Evolutionary conservation across 768 basidiomycete genomes (phyloP), one percentile per base, ranked within the genome.

Genomic region (Royoungia palumana): DNA sequence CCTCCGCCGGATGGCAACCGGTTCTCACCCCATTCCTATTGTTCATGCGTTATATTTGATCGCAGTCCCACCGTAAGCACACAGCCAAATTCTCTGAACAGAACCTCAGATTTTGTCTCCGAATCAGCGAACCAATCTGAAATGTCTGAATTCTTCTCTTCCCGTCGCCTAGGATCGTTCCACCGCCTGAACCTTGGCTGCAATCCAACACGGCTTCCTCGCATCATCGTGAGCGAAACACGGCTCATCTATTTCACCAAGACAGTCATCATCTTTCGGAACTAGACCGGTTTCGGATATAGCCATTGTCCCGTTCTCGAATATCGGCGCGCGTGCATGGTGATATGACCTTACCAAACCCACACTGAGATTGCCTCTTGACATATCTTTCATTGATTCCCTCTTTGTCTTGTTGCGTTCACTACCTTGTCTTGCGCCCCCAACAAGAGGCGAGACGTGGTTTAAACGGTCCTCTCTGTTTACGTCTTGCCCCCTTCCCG

Each of bases 211-310:
- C 44, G 41, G 44, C 47, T 41, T 46, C 21, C 48, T 50, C 8
- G 21, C 37, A 19, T 39, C 39, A 35, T 51, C 28, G 46, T 50
- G 64, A 58, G 49, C 54, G 44, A 45, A 43, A 54, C 43, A 39
- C 48, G 49, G 44, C 32, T 49, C 41, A 63, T 63, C 58, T 46
- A 52, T 60, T 41, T 41, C 47, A 55, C 46, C 43, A 47, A 36
- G 40, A 37, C 41, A 43, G 30, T 38, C 50, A 44, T 49, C 37
- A 47, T n/a, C 44, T 47, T 50, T 56, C 63, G 65, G 64, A 61
- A 53, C 66, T 69, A 67, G 56, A 59, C 63, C 65, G 66, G 67
- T 67, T 67, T 69, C 67, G 66, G 66, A 65, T 57, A 53, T 64
- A 57, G 36, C 41, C 66, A 61, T 67, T 69, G 63, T 69, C 61